phyloP scores from a whole-genome alignment of 306 rosid genomes.

The Sphenostylis stenocarpa region DNA sequence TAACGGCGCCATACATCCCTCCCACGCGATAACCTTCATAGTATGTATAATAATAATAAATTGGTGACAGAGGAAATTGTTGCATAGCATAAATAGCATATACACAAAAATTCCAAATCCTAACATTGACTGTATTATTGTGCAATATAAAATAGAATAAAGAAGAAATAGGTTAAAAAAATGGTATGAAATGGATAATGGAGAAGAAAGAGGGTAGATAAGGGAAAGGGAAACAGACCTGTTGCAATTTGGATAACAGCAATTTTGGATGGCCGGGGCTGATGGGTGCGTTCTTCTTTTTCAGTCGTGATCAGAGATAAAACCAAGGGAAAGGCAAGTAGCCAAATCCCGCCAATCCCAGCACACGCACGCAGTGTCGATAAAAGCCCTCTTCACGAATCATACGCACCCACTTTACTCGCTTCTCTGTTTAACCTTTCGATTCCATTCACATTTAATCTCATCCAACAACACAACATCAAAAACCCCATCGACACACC shows the following conservation, averaged over 20 bases:
- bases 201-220: not conserved
- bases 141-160: not conserved
- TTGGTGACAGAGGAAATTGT: slow-evolving; percentile 21
- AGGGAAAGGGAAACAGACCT: slow-evolving; percentile 42
- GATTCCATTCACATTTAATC: slow-evolving; percentile 48
- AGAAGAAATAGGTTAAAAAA: too few species aligned
- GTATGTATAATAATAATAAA: not conserved
- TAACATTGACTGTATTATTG: not conserved
- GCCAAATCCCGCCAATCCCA: slow-evolving; percentile 55
- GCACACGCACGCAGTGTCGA: slow-evolving; percentile 35
- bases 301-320: slow-evolving; percentile 26
- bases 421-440: slow-evolving; percentile 24
- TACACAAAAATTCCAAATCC: not conserved
- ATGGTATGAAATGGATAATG: not conserved
- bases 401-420: slow-evolving; percentile 33
- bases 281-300: not conserved
- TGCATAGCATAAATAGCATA: not conserved
- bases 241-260: slow-evolving; percentile 23
- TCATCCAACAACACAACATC: not conserved
- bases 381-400: slow-evolving; percentile 42
- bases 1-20: slow-evolving; percentile 6
- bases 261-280: slow-evolving; percentile 32
- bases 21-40: not conserved
- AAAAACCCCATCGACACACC: not conserved
- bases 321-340: slow-evolving; percentile 41